These are phyloP conservation scores for Candida nanaspora DNA, from an alignment of 805 yeast species.

Conservation along the genomic window DNA sequence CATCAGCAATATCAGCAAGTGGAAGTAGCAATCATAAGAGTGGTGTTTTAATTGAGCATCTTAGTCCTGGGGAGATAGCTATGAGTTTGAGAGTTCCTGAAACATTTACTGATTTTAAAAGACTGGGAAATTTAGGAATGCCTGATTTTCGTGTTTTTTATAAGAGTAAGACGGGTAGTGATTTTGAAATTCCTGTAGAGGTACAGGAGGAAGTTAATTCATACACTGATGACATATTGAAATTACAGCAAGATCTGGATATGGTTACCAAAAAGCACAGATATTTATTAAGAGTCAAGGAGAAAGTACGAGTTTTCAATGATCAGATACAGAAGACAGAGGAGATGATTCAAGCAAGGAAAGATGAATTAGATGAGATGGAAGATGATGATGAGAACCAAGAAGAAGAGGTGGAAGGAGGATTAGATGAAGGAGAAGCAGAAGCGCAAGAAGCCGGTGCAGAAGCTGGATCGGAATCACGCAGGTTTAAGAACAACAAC, in stretches of 20 bases:
- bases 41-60: neutral
- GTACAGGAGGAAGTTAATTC: too few species aligned
- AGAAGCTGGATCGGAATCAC: neutral
- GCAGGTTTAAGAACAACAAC: conserved; percentile 6
- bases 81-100: conserved; percentile 11
- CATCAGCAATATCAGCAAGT: too few species aligned
- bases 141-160: conserved; percentile 32
- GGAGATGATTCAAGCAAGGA: neutral
- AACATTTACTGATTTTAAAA: conserved; percentile 14
- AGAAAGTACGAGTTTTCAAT: conserved; percentile 10
- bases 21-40: neutral
- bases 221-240: neutral
- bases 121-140: conserved; percentile 27
- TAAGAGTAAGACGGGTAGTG: neutral
- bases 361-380: conserved; percentile 7
- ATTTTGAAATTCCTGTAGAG: neutral
- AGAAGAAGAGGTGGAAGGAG: conserved; percentile 10
- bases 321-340: neutral
- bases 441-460: conserved; percentile 34
- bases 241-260: neutral
- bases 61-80: conserved; percentile 5
- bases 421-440: conserved; percentile 15
- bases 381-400: conserved; percentile 3
- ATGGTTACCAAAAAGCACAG: conserved; percentile 8
- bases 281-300: conserved; percentile 15